Evolutionary conservation across 306 rosid genomes (phyloP).

Genomic region (Quercus agrifolia): DNA sequence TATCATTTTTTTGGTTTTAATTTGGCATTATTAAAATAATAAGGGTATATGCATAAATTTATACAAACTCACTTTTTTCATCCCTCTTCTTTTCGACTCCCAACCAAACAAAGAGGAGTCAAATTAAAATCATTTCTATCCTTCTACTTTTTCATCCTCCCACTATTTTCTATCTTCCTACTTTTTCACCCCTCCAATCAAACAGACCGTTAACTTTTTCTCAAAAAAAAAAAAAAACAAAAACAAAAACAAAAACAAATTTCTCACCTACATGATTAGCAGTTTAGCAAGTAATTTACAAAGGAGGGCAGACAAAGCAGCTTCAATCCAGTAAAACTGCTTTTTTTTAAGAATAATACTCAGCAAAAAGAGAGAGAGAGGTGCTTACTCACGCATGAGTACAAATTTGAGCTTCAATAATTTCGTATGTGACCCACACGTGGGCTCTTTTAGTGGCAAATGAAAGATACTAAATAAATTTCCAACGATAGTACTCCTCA

Average conservation of each 20-base stretch:
- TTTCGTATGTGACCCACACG: neutral
- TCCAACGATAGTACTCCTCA: neutral
- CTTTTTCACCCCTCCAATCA: rapidly evolving
- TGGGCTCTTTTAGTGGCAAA: neutral
- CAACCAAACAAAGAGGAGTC: no score
- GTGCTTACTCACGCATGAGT: neutral
- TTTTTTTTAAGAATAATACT: no score
- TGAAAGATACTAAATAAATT: neutral
- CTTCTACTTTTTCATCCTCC: rapidly evolving
- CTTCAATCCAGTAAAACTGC: neutral
- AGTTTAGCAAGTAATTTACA: neutral
- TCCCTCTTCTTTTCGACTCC: rapidly evolving
- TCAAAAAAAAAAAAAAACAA: neutral
- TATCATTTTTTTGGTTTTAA: no score
- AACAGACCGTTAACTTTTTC: rapidly evolving
- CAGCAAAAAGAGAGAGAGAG: neutral
- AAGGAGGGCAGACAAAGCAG: neutral
- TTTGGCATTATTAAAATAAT: no score
- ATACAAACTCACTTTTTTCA: no score
- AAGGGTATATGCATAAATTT: no score
- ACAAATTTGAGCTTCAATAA: neutral
- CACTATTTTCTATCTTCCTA: no score
- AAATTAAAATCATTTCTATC: no score
- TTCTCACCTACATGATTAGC: neutral
- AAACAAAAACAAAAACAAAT: neutral